Percentiles rank a stretch among this genome's conserved stretches.
Evolutionary conservation across 148 eudicot genomes (phyloP).

Genomic region (Spergularia marina): DNA sequence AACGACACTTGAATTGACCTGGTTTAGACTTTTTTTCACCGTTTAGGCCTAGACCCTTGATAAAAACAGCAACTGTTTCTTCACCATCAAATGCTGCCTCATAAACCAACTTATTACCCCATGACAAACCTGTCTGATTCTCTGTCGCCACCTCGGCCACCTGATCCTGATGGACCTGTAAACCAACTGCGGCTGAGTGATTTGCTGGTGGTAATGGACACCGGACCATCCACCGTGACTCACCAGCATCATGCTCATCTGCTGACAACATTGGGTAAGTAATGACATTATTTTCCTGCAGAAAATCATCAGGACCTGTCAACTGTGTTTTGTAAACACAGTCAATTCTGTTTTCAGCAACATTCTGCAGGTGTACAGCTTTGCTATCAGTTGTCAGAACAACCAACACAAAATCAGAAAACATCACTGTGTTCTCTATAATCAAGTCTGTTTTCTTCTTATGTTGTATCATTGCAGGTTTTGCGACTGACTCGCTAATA

Average conservation of each 20-base stretch:
- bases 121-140: slow-evolving; percentile 31
- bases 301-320: neutral
- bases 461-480: neutral
- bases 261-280: slow-evolving; percentile 41
- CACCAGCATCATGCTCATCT: slow-evolving; percentile 45
- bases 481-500: neutral
- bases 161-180: slow-evolving; percentile 22
- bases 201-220: slow-evolving; percentile 66
- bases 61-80: slow-evolving; percentile 57
- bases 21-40: slow-evolving; percentile 63
- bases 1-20: slow-evolving; percentile 57
- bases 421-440: slow-evolving; percentile 52
- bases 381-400: slow-evolving; percentile 30
- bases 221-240: slow-evolving; percentile 50
- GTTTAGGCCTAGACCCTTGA: slow-evolving; percentile 76
- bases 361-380: slow-evolving; percentile 12
- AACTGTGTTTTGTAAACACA: slow-evolving; percentile 47
- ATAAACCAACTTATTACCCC: slow-evolving; percentile 63
- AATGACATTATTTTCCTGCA: slow-evolving; percentile 9
- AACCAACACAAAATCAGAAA: slow-evolving; percentile 67
- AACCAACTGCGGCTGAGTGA: slow-evolving; percentile 41
- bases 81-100: slow-evolving; percentile 63
- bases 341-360: slow-evolving; percentile 26
- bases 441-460: slow-evolving; percentile 12
- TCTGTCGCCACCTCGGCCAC: slow-evolving; percentile 1